These are phyloP conservation scores for Populus hybrid DNA, from an alignment of 441 rosid species.

Conservation along the genomic window DNA sequence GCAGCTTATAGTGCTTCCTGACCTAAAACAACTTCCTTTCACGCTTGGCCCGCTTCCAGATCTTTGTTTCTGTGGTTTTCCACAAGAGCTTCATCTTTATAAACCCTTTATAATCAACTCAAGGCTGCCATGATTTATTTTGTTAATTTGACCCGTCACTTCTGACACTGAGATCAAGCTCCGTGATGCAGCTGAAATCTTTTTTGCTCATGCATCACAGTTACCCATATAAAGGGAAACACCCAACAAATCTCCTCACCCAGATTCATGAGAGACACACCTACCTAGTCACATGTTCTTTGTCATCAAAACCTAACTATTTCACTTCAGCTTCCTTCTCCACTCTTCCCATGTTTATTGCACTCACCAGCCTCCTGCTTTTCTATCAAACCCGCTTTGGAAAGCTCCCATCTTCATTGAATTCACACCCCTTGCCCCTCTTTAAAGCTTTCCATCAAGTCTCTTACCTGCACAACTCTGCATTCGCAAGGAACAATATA, in stretches of 20 bases:
- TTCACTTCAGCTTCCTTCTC: slow-evolving; percentile 4
- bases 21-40: background rate
- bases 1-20: too few species aligned
- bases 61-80: background rate
- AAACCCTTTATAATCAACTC: background rate
- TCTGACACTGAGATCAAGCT: background rate
- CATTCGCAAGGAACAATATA: background rate
- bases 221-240: background rate
- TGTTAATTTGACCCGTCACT: background rate
- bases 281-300: slow-evolving; percentile 45
- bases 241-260: slow-evolving; percentile 21
- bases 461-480: background rate
- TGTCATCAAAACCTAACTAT: slow-evolving; percentile 15
- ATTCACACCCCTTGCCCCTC: background rate
- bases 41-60: background rate
- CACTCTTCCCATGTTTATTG: slow-evolving; percentile 25
- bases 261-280: slow-evolving; percentile 36
- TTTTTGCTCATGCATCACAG: background rate
- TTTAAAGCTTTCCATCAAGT: slow-evolving; percentile 16
- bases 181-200: background rate
- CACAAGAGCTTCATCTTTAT: background rate
- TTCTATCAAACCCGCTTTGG: slow-evolving; percentile 6
- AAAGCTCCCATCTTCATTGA: slow-evolving; percentile 16
- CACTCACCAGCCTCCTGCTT: slow-evolving; percentile 43
- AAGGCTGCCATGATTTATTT: background rate